Conservation (phyloP, 2,329 filamentous ascomycete species). For the Aciculosporium take region DNA sequence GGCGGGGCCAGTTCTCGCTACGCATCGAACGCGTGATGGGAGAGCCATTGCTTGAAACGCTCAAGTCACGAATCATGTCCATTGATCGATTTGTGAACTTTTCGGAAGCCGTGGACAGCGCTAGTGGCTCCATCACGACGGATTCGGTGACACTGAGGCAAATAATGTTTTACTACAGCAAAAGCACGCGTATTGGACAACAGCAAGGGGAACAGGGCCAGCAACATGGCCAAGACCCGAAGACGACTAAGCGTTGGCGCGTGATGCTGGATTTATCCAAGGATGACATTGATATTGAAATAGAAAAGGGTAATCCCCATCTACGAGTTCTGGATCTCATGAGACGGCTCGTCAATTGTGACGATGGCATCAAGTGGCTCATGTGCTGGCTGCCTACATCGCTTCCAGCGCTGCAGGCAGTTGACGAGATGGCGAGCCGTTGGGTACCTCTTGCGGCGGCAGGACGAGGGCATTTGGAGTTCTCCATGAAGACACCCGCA, state of each 20-base stretch:
- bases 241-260: slow-evolving; percentile 25
- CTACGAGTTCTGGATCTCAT: slow-evolving; percentile 46
- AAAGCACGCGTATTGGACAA: slow-evolving; percentile 9
- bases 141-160: slow-evolving; percentile 46
- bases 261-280: slow-evolving; percentile 44
- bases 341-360: slow-evolving; percentile 40
- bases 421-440: slow-evolving; percentile 44
- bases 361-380: slow-evolving; percentile 36
- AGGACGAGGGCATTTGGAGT: slow-evolving; percentile 32
- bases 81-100: slow-evolving; percentile 60
- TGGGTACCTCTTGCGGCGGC: slow-evolving; percentile 31
- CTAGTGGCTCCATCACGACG: slow-evolving; percentile 39
- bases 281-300: slow-evolving; percentile 39
- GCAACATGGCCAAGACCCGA: slow-evolving; percentile 5
- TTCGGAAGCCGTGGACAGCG: slow-evolving; percentile 47
- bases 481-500: slow-evolving; percentile 40
- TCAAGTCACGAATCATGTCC: slow-evolving; percentile 46
- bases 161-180: slow-evolving; percentile 55
- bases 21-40: slow-evolving; percentile 45
- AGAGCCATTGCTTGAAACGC: slow-evolving; percentile 40
- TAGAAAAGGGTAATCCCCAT: slow-evolving; percentile 54
- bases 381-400: slow-evolving; percentile 43
- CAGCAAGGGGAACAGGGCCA: not conserved
- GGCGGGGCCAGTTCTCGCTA: slow-evolving; percentile 48
- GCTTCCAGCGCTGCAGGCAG: slow-evolving; percentile 47